A percentile compares a stretch with the other conserved stretches of the same genome.
phyloP scores from a whole-genome alignment of 1,284 basidiomycete species.

The Abortiporus biennis region DNA sequence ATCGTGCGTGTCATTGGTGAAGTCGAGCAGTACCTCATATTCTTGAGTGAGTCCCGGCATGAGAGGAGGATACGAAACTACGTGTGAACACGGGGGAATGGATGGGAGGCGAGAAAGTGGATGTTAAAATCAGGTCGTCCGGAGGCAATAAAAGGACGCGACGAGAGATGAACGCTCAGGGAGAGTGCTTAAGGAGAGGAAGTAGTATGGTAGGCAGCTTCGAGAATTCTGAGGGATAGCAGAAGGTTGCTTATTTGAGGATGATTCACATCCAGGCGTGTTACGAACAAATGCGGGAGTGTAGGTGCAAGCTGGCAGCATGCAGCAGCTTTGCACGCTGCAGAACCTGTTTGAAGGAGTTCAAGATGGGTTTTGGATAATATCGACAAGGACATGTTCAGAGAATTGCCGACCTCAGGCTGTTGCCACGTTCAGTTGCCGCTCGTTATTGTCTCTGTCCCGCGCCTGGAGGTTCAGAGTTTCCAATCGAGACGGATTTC shows the following conservation, averaged over 20 bases:
- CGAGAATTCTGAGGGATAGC: constrained; percentile 22
- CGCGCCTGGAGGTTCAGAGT: constrained; percentile 4
- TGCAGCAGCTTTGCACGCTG: too few species aligned
- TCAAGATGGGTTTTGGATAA: constrained; percentile 6
- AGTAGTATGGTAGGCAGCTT: constrained; percentile 23
- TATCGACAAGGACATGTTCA: constrained; percentile 9
- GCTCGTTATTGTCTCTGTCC: constrained; percentile 15
- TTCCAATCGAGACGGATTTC: constrained; percentile 2
- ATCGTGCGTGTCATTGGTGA: constrained; percentile 64
- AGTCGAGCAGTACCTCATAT: constrained; percentile 62
- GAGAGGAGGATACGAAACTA: constrained; percentile 12
- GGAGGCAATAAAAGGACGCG: constrained; percentile 21
- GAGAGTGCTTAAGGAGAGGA: too few species aligned
- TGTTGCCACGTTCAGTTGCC: constrained; percentile 16
- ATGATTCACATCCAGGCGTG: constrained; percentile 15
- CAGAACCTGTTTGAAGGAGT: too few species aligned
- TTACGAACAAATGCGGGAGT: constrained; percentile 3
- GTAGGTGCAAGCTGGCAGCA: too few species aligned
- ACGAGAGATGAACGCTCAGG: constrained; percentile 18
- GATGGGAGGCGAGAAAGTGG: constrained; percentile 15
- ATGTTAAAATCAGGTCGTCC: constrained; percentile 17
- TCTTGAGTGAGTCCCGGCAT: constrained; percentile 45
- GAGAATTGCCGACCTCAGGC: constrained; percentile 14
- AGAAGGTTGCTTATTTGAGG: constrained; percentile 19
- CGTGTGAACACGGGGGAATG: constrained; percentile 11